Evolutionary conservation across 2,329 filamentous ascomycete species (phyloP).

Genomic region (Exophiala phaeomuriformis): DNA sequence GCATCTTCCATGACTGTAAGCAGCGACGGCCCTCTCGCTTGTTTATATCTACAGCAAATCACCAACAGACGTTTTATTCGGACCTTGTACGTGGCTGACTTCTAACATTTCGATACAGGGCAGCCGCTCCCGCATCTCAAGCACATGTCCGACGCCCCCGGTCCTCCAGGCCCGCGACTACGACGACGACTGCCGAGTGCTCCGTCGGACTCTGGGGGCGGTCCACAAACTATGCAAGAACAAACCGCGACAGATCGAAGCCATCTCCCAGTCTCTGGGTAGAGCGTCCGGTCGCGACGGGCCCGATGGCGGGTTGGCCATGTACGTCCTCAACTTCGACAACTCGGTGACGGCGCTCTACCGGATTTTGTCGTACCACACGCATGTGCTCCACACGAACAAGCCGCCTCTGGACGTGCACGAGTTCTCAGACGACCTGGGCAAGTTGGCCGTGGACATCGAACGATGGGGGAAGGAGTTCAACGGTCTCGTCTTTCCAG

Average conservation of each 20-base stretch:
- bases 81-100: background rate
- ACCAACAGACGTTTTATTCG: too few species aligned
- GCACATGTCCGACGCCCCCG: conserved; percentile 1
- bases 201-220: conserved; percentile 4
- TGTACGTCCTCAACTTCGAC: conserved; percentile 4
- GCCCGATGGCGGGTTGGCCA: background rate
- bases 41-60: background rate
- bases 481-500: background rate
- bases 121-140: conserved; percentile 4
- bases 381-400: background rate
- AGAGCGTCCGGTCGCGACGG: background rate
- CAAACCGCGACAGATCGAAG: conserved; percentile 1
- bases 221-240: conserved; percentile 3
- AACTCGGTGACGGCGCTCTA: conserved; percentile 1
- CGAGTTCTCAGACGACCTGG: conserved; percentile 1
- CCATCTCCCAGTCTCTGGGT: background rate
- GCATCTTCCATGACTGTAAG: background rate
- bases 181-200: conserved; percentile 1
- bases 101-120: background rate
- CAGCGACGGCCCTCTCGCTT: background rate
- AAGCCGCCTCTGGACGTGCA: background rate
- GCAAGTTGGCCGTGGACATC: conserved; percentile 3
- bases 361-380: background rate
- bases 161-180: conserved; percentile 1
- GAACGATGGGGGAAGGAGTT: conserved; percentile 3